Evolutionary conservation across 139 green algal genomes (phyloP), one percentile per base, ranked within the genome.

Genomic region (Ostreobium quekettii): DNA sequence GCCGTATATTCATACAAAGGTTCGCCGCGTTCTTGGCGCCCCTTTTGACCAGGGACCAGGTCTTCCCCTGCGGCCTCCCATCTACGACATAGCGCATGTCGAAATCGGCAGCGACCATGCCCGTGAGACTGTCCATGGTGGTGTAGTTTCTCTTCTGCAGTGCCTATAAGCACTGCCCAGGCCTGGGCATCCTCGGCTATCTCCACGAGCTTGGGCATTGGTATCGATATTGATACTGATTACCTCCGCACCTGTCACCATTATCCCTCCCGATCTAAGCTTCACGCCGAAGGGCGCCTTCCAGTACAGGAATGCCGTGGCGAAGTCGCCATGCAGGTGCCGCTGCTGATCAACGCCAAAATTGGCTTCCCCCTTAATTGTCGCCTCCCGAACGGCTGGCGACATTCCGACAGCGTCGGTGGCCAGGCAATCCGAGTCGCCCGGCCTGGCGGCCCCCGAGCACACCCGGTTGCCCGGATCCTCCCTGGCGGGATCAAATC

Each of bases 321-420:
- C 26, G 4, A 73, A 29, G 33, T 73, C 67, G 19, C 66, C 66
- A 15, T 73, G 66, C 66, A 73, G 49, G 48, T 73, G 67, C 28
- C 33, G 66, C 29, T 73, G 66, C 31, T 73, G 60, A 30, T 73
- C 66, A n/a, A 73, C 19, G 62, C 15, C 32, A 72, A 73, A 73
- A 24, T 22, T n/a, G 31, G 37, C 58, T 11, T 72, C 15, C 6
- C 66, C 66, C 31, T 73, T 28, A 15, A 62, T 26, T 26, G 33
- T 62, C 26, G 22, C 46, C 19, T 22, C 46, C n/a, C n/a, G n/a
- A n/a, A n/a, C n/a, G n/a, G n/a, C n/a, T n/a, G n/a, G n/a, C n/a
- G n/a, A n/a, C n/a, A n/a, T n/a, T n/a, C n/a, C n/a, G n/a, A n/a
- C n/a, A n/a, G n/a, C n/a, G n/a, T n/a, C n/a, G n/a, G n/a, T n/a